Conservation (phyloP, 2,329 filamentous ascomycete genomes). For the Westerdykella sp. region DNA sequence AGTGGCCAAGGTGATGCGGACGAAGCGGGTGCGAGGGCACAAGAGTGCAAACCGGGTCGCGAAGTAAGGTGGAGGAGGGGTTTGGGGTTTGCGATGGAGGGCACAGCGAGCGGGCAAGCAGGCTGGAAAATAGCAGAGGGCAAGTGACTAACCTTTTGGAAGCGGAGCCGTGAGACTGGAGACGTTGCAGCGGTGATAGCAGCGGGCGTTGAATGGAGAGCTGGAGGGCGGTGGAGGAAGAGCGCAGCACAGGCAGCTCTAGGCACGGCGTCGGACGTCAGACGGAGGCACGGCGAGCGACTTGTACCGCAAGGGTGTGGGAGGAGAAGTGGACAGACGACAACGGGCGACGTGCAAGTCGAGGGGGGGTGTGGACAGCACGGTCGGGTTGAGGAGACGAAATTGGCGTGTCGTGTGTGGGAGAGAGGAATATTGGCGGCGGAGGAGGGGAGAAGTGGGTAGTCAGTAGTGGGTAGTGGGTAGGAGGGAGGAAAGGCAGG, state of each 20-base stretch:
- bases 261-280: neutral
- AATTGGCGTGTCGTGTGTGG: neutral
- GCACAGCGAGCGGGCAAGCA: neutral
- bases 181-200: neutral
- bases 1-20: neutral
- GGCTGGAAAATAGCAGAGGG: neutral
- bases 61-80: slow-evolving; percentile 2
- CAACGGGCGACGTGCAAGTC: neutral
- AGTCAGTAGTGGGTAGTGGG: neutral
- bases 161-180: neutral
- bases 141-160: neutral
- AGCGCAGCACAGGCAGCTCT: neutral
- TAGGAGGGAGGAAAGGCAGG: neutral
- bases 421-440: neutral
- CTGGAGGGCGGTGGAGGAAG: neutral
- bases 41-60: slow-evolving; percentile 1
- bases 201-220: neutral
- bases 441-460: neutral
- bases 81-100: neutral
- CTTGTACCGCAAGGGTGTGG: neutral
- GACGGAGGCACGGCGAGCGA: neutral
- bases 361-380: neutral
- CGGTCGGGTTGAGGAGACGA: neutral
- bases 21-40: neutral
- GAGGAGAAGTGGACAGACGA: neutral